Evolutionary conservation across 2,329 filamentous ascomycete genomes (phyloP).

Genomic region (Aureobasidium melanogenum): DNA sequence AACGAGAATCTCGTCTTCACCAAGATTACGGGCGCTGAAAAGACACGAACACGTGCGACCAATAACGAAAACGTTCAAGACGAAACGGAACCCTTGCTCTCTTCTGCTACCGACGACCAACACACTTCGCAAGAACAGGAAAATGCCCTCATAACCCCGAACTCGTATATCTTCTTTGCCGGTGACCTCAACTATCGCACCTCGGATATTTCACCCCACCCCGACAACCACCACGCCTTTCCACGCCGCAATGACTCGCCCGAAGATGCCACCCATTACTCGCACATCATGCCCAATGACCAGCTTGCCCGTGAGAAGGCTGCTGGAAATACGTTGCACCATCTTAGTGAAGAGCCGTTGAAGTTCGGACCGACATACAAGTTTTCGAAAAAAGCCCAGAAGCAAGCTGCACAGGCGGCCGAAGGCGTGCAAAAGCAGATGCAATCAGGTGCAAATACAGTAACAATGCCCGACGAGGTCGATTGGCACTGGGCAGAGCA

Average conservation of each 20-base stretch:
- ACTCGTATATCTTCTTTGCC: constrained; percentile 65
- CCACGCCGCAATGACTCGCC: constrained; percentile 48
- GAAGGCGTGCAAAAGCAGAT: neutral
- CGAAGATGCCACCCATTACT: constrained; percentile 52
- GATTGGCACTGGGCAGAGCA: constrained; percentile 69
- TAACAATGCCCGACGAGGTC: constrained; percentile 19
- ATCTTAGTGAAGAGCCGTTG: constrained; percentile 65
- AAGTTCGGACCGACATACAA: constrained; percentile 92
- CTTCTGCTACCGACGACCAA: constrained; percentile 26
- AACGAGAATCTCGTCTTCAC: constrained; percentile 69
- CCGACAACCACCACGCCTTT: constrained; percentile 50
- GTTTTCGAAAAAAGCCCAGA: constrained; percentile 46
- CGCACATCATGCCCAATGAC: constrained; percentile 64
- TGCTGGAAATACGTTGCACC: constrained; percentile 65
- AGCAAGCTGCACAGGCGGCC: constrained; percentile 20
- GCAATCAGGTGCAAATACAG: constrained; percentile 8
- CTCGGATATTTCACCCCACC: constrained; percentile 45
- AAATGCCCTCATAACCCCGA: neutral
- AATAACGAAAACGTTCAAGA: constrained; percentile 2
- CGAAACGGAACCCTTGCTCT: constrained; percentile 26
- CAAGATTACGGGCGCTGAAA: neutral
- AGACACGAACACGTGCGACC: constrained; percentile 13
- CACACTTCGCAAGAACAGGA: constrained; percentile 27
- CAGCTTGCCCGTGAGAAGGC: constrained; percentile 67
- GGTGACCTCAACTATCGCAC: constrained; percentile 97